phyloP scores from a whole-genome alignment of 2,329 filamentous ascomycete genomes.

The Nemania abortiva region DNA sequence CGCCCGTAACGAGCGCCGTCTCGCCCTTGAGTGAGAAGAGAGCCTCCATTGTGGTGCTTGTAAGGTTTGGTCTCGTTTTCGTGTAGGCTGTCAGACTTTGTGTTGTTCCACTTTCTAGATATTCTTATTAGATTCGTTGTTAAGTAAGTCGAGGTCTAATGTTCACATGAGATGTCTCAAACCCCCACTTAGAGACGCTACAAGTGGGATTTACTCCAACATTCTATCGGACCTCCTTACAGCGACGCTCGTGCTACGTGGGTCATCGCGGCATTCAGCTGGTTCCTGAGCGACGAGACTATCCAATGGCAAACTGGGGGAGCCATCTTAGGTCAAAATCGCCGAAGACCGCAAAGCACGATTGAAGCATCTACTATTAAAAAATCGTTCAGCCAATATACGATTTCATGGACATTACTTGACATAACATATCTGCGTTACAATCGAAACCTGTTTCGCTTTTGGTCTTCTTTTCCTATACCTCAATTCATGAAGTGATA shows the following conservation, averaged over 20 bases:
- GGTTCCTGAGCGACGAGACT: background rate
- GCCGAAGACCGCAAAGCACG: constrained; percentile 13
- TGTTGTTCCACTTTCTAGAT: background rate
- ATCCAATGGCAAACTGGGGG: background rate
- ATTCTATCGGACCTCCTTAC: constrained; percentile 15
- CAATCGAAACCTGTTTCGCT: background rate
- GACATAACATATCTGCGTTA: background rate
- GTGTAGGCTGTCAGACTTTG: background rate
- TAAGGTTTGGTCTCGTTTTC: background rate
- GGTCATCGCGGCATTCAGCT: background rate
- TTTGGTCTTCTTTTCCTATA: no score
- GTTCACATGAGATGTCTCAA: constrained; percentile 1
- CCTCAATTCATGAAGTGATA: no score
- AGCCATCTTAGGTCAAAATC: constrained; percentile 30
- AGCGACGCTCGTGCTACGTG: background rate
- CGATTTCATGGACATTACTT: no score
- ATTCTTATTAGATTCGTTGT: background rate
- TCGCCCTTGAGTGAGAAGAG: constrained; percentile 68
- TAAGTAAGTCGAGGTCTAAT: background rate
- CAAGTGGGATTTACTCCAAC: constrained; percentile 3
- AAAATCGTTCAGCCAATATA: no score
- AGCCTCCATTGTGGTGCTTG: constrained; percentile 38
- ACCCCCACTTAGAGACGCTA: background rate
- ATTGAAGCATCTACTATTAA: no score
- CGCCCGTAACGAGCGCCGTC: constrained; percentile 69